Conservation (phyloP, 1,284 basidiomycete genomes). For the Ceratobasidium sp. region DNA sequence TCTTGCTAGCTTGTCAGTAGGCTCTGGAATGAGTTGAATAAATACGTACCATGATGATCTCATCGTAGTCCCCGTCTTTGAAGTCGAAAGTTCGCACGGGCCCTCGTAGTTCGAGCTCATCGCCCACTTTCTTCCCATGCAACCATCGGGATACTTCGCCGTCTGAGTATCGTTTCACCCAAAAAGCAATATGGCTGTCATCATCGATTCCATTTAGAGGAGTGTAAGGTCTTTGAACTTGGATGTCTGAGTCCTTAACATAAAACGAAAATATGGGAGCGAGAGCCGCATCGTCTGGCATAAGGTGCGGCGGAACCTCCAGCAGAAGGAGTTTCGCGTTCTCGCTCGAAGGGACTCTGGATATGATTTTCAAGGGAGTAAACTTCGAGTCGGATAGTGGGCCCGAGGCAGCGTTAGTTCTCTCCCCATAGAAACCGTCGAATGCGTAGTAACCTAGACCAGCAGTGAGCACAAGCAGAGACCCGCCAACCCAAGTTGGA, state of each 20-base stretch:
- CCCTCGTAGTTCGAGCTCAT: conserved; percentile 80
- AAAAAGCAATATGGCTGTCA: conserved; percentile 74
- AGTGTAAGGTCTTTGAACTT: conserved; percentile 89
- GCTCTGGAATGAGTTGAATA: too few species aligned
- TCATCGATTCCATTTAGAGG: conserved; percentile 77
- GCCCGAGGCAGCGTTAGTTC: conserved; percentile 48
- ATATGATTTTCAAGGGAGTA: conserved; percentile 70
- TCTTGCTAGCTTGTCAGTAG: conserved; percentile 44
- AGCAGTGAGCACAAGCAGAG: conserved; percentile 11
- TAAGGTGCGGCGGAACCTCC: conserved; percentile 64
- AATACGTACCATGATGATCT: conserved; percentile 77
- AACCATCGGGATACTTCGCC: conserved; percentile 88
- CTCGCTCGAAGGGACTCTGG: conserved; percentile 64
- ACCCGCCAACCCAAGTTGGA: conserved; percentile 17
- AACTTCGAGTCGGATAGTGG: conserved; percentile 73
- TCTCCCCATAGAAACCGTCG: neutral
- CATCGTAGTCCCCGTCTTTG: conserved; percentile 71
- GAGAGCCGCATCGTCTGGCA: conserved; percentile 55
- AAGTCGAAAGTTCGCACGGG: conserved; percentile 81
- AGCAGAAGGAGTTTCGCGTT: conserved; percentile 75
- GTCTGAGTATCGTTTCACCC: conserved; percentile 79
- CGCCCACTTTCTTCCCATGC: conserved; percentile 75
- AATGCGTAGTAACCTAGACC: conserved; percentile 34
- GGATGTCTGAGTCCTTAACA: conserved; percentile 88
- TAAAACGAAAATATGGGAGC: conserved; percentile 79